These are phyloP conservation scores for Piper longum DNA, from an alignment of 164 flowering plant species.

Conservation along the genomic window DNA sequence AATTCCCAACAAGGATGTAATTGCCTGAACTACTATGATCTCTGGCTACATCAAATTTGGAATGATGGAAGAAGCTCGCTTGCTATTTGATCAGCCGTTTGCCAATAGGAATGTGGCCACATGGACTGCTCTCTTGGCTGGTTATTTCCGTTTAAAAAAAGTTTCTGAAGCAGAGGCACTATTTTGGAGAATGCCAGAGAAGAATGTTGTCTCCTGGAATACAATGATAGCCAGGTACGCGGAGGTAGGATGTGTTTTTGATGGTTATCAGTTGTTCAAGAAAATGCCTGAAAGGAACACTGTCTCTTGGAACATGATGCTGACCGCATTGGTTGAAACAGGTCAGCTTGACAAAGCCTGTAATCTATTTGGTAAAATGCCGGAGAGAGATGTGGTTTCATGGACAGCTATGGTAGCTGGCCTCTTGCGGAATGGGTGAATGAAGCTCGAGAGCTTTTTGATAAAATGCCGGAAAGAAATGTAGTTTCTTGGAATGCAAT, in stretches of 20 bases:
- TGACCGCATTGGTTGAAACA: slow-evolving; percentile 5
- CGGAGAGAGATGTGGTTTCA: slow-evolving; percentile 5
- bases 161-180: slow-evolving; percentile 11
- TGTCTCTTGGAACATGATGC: slow-evolving; percentile 10
- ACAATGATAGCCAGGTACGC: slow-evolving; percentile 11
- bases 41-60: slow-evolving; percentile 10
- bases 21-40: slow-evolving; percentile 10
- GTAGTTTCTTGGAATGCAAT: slow-evolving; percentile 8
- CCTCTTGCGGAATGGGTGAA: slow-evolving; percentile 3
- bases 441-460: slow-evolving; percentile 3
- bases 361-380: slow-evolving; percentile 2
- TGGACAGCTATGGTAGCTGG: slow-evolving; percentile 6
- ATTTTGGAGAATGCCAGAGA: slow-evolving; percentile 8
- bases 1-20: slow-evolving; percentile 6
- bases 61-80: slow-evolving; percentile 9
- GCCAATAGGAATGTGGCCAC: slow-evolving; percentile 8
- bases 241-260: slow-evolving; percentile 2
- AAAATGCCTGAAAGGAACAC: slow-evolving; percentile 5
- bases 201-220: slow-evolving; percentile 11
- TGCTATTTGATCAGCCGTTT: slow-evolving; percentile 1
- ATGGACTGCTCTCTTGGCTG: slow-evolving; percentile 11
- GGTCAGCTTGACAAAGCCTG: slow-evolving; percentile 6
- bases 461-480: slow-evolving; percentile 6
- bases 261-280: slow-evolving; percentile 4
- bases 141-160: slow-evolving; percentile 3